Conservation (phyloP, 2,329 filamentous ascomycete species). For the Sporothrix sp. region DNA sequence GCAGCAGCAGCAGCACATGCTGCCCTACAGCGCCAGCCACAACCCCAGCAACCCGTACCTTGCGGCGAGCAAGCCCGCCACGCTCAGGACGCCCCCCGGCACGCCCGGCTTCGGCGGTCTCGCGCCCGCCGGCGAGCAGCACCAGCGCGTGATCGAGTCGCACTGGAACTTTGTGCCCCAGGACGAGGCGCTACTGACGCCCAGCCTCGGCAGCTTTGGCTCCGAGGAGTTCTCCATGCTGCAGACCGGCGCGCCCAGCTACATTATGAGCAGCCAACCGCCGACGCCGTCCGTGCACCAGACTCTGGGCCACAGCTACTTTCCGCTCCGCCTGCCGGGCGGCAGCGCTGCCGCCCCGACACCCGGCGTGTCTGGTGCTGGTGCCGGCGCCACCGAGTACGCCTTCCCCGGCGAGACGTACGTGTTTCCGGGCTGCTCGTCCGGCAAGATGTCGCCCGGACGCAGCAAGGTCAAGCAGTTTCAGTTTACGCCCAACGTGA, state of each 20-base stretch:
- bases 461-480: slow-evolving; percentile 32
- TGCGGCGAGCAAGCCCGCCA: neutral
- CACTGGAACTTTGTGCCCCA: slow-evolving; percentile 25
- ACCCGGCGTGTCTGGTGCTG: neutral
- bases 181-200: slow-evolving; percentile 42
- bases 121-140: slow-evolving; percentile 19
- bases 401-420: slow-evolving; percentile 41
- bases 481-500: slow-evolving; percentile 38
- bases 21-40: neutral
- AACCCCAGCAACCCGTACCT: slow-evolving; percentile 1
- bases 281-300: slow-evolving; percentile 40
- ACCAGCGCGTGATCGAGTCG: slow-evolving; percentile 28
- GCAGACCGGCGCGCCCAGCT: slow-evolving; percentile 32
- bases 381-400: slow-evolving; percentile 33
- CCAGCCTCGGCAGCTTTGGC: slow-evolving; percentile 35
- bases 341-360: slow-evolving; percentile 20
- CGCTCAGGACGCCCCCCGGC: slow-evolving; percentile 13
- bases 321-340: slow-evolving; percentile 21
- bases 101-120: slow-evolving; percentile 9
- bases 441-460: slow-evolving; percentile 29
- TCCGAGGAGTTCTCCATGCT: slow-evolving; percentile 35
- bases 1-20: too few species aligned
- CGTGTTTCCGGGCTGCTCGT: slow-evolving; percentile 24
- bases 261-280: slow-evolving; percentile 39
- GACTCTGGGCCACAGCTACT: slow-evolving; percentile 34